phyloP scores from a whole-genome alignment of 2,329 filamentous ascomycete genomes.

The Verticillium longisporum region DNA sequence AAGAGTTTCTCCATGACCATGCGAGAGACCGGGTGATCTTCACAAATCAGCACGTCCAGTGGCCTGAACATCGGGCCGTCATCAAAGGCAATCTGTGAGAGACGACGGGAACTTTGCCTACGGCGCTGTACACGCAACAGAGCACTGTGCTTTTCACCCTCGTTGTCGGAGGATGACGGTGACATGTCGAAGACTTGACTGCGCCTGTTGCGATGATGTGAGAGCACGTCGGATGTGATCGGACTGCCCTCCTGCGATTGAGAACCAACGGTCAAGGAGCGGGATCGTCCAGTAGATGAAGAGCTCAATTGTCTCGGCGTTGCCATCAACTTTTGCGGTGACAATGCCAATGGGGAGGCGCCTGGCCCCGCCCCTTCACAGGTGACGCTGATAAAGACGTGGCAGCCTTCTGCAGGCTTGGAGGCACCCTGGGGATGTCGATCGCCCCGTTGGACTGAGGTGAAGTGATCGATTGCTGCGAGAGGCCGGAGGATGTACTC shows the following conservation, averaged over 20 bases:
- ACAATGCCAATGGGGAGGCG: conserved; percentile 43
- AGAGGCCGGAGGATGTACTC: conserved; percentile 77
- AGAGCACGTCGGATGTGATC: conserved; percentile 59
- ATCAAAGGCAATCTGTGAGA: conserved; percentile 83
- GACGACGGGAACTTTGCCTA: conserved; percentile 87
- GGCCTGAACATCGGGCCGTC: conserved; percentile 84
- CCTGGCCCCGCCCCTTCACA: conserved; percentile 45
- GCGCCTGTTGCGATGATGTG: conserved; percentile 77
- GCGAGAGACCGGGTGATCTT: conserved; percentile 93
- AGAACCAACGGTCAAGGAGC: conserved; percentile 89
- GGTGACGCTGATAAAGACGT: conserved; percentile 44
- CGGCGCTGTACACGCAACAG: conserved; percentile 86
- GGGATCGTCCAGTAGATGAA: conserved; percentile 61
- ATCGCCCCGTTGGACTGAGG: conserved; percentile 66
- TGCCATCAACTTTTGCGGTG: conserved; percentile 56
- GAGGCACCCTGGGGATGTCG: conserved; percentile 60
- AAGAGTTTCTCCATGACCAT: conserved; percentile 99
- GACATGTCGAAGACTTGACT: conserved; percentile 96
- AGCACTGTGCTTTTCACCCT: conserved; percentile 86
- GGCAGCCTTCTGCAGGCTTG: conserved; percentile 53
- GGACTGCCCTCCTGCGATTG: conserved; percentile 90
- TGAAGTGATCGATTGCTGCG: conserved; percentile 64
- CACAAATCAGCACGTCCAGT: conserved; percentile 89
- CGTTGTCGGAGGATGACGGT: conserved; percentile 94
- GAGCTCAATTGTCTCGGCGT: conserved; percentile 56